These are phyloP conservation scores for Aspergillus fructus DNA, from an alignment of 2,329 filamentous ascomycete species.

Conservation along the genomic window DNA sequence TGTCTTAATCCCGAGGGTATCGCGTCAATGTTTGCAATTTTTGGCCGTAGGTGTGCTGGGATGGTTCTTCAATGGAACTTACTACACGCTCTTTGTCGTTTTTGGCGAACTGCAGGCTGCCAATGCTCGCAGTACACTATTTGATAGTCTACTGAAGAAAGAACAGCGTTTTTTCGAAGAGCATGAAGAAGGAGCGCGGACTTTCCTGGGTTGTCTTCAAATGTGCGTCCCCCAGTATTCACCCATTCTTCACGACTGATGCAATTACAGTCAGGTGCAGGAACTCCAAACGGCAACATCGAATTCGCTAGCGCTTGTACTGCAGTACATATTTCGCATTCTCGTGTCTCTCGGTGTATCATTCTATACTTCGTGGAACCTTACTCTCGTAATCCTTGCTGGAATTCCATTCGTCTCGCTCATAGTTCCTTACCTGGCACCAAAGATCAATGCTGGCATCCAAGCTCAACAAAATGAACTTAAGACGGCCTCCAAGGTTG, in stretches of 20 bases:
- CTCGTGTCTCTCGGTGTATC: constrained; percentile 68
- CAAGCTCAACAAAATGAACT: constrained; percentile 67
- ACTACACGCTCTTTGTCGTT: constrained; percentile 69
- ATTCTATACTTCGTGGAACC: constrained; percentile 76
- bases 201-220: constrained; percentile 70
- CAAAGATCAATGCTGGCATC: constrained; percentile 64
- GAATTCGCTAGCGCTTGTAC: constrained; percentile 70
- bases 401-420: constrained; percentile 67
- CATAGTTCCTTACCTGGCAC: constrained; percentile 60
- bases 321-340: constrained; percentile 65
- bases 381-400: constrained; percentile 76
- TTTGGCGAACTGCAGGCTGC: constrained; percentile 81
- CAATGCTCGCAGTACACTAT: constrained; percentile 63
- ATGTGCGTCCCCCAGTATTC: constrained; percentile 54
- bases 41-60: constrained; percentile 61
- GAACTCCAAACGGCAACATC: constrained; percentile 81
- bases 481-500: constrained; percentile 68
- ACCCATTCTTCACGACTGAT: background rate
- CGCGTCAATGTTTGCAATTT: constrained; percentile 62
- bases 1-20: constrained; percentile 57
- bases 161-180: constrained; percentile 82
- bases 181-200: constrained; percentile 67
- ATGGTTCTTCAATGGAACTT: constrained; percentile 66
- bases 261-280: constrained; percentile 64
- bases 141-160: constrained; percentile 66